A percentile compares a stretch with the other conserved stretches of the same genome.
Evolutionary conservation across 176 grass and related monocot species (phyloP).

Genomic region (Echinochloa phyllopogon): DNA sequence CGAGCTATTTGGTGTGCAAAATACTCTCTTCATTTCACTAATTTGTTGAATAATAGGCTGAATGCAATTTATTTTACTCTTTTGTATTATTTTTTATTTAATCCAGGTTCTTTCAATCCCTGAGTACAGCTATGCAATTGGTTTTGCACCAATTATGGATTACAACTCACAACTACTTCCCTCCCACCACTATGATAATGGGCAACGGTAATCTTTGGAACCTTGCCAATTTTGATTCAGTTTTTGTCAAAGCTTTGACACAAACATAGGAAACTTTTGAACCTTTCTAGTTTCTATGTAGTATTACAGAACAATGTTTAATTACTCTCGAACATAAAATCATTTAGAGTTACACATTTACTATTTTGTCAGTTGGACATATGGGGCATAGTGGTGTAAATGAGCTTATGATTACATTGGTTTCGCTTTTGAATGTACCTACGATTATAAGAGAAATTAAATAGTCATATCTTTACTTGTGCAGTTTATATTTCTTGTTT

Average conservation of each 20-base stretch:
- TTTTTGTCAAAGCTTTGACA: constrained; percentile 12
- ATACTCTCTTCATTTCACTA: constrained; percentile 8
- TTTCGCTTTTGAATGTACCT: neutral
- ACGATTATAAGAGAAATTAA: neutral
- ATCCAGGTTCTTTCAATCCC: constrained; percentile 89
- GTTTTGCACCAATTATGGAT: constrained; percentile 73
- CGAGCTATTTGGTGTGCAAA: constrained; percentile 69
- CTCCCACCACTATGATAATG: constrained; percentile 61
- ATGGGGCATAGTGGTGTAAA: neutral
- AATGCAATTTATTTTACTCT: constrained; percentile 19
- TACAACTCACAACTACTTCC: constrained; percentile 87
- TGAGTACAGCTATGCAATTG: constrained; percentile 82
- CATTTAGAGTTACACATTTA: neutral
- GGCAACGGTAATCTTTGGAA: constrained; percentile 63
- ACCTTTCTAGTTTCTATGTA: neutral
- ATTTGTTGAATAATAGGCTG: constrained; percentile 11
- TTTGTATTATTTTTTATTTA: constrained; percentile 21
- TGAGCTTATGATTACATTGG: neutral
- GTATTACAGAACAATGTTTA: constrained; percentile 7
- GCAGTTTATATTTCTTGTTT: neutral
- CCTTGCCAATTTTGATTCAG: neutral
- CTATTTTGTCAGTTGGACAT: neutral
- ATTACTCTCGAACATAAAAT: constrained; percentile 6
- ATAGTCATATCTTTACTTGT: neutral
- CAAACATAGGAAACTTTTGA: neutral